A percentile compares a stretch with the other conserved stretches of the same genome.
Evolutionary conservation across 2,329 filamentous ascomycete genomes (phyloP).

Genomic region (Diaporthe capsici): DNA sequence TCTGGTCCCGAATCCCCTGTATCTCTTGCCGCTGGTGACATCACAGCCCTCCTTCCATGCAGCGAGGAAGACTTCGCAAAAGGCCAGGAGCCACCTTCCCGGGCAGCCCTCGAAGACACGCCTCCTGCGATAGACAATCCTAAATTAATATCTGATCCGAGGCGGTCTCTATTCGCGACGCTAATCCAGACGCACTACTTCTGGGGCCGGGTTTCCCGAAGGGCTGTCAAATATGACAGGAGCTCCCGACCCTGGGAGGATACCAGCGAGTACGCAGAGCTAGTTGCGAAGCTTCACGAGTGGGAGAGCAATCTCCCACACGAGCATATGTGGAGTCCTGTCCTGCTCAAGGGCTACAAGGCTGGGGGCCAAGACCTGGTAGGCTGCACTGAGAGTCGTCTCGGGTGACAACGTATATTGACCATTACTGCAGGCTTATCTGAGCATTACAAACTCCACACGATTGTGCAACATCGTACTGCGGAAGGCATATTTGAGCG

Average conservation of each 20-base stretch:
- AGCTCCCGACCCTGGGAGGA: conserved; percentile 62
- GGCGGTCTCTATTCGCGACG: conserved; percentile 68
- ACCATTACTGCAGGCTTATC: conserved; percentile 60
- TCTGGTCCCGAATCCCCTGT: conserved; percentile 66
- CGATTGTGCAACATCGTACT: conserved; percentile 70
- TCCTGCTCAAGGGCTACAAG: conserved; percentile 61
- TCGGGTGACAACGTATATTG: not conserved
- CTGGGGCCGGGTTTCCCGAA: conserved; percentile 67
- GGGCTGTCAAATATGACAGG: conserved; percentile 61
- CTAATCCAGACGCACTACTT: conserved; percentile 68
- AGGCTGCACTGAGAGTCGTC: conserved; percentile 40
- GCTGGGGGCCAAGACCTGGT: conserved; percentile 65
- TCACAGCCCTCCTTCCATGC: conserved; percentile 67
- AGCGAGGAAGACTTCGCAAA: conserved; percentile 66
- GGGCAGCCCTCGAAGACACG: conserved; percentile 68
- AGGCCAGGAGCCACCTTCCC: conserved; percentile 61
- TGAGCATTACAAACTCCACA: conserved; percentile 68
- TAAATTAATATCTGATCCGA: conserved; percentile 56
- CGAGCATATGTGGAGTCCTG: conserved; percentile 62
- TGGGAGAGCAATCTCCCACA: conserved; percentile 65
- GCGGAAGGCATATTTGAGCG: conserved; percentile 66
- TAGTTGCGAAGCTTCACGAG: conserved; percentile 58
- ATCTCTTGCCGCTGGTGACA: conserved; percentile 65
- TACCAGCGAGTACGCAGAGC: conserved; percentile 62
- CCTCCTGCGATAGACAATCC: conserved; percentile 64